Conservation (phyloP, 2,329 filamentous ascomycete species). For the Ceratocystis lukuohia region DNA sequence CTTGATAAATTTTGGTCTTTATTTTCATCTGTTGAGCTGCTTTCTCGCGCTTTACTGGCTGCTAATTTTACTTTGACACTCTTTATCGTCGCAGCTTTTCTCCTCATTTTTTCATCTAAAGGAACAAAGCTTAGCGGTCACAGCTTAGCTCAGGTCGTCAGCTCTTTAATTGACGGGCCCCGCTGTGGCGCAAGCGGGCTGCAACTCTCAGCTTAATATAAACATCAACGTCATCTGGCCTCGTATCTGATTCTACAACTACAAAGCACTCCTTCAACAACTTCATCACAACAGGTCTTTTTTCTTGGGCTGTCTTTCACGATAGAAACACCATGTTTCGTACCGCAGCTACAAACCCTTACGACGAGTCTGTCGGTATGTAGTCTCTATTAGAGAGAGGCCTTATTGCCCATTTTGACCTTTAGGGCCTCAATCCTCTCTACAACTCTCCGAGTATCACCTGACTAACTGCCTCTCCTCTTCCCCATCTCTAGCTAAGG, state of each 20-base stretch:
- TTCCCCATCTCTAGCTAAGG: constrained; percentile 39
- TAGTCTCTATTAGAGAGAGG: constrained; percentile 19
- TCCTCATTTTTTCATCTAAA: neutral
- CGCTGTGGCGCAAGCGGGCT: constrained; percentile 11
- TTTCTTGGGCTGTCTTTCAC: neutral
- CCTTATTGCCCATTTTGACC: constrained; percentile 20
- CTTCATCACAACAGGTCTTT: neutral
- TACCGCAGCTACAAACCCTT: constrained; percentile 43
- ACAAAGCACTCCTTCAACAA: neutral
- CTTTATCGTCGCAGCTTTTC: neutral
- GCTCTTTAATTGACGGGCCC: constrained; percentile 8
- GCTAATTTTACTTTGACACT: neutral
- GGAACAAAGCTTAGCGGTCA: neutral
- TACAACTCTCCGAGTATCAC: constrained; percentile 12
- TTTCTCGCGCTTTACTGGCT: neutral
- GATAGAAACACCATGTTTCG: constrained; percentile 39
- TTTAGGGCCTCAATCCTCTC: neutral
- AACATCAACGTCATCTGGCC: constrained; percentile 1
- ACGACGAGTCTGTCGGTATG: constrained; percentile 47
- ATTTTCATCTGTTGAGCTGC: neutral
- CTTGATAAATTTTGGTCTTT: neutral
- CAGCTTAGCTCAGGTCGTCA: neutral
- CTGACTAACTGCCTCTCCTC: neutral
- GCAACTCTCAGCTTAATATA: neutral
- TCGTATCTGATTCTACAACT: constrained; percentile 16